These are phyloP conservation scores for Davidsoniella eucalypti DNA, from an alignment of 2,329 filamentous ascomycete genomes.

Conservation along the genomic window DNA sequence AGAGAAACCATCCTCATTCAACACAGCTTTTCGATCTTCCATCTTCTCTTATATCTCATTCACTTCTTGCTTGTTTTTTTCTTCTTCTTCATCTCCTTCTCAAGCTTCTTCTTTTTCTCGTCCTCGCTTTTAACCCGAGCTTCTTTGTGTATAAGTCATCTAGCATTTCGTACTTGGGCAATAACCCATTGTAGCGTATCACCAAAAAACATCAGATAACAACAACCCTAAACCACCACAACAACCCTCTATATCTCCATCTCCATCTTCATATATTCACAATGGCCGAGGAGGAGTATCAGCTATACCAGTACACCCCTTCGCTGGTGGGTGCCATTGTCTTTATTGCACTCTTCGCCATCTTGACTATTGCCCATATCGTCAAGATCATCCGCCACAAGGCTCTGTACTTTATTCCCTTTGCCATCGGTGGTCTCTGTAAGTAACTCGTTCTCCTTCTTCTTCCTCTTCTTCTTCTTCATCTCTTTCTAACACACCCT, in stretches of 20 bases:
- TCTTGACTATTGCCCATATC: conserved; percentile 24
- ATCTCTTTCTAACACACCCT: conserved; percentile 3
- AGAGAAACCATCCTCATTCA: no score
- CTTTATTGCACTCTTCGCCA: conserved; percentile 25
- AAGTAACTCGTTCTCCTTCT: conserved; percentile 16
- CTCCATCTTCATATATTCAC: not conserved
- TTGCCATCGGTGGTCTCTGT: conserved; percentile 32
- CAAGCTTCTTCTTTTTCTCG: not conserved
- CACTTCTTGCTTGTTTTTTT: not conserved
- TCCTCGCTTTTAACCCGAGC: not conserved
- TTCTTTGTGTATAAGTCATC: not conserved
- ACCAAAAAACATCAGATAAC: not conserved
- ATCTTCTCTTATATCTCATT: not conserved
- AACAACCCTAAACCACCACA: not conserved
- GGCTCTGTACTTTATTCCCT: conserved; percentile 20
- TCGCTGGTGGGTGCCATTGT: conserved; percentile 26
- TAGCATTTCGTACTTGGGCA: not conserved
- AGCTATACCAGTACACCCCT: conserved; percentile 31
- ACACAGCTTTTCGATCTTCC: no score
- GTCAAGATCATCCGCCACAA: conserved; percentile 21
- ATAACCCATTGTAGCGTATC: not conserved
- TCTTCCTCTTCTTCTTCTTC: no score
- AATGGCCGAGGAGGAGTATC: conserved; percentile 9
- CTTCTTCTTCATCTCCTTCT: no score
- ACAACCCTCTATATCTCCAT: not conserved